These are phyloP conservation scores for Golovinomyces cichoracearum DNA, from an alignment of 2,329 filamentous ascomycete genomes.

Conservation along the genomic window DNA sequence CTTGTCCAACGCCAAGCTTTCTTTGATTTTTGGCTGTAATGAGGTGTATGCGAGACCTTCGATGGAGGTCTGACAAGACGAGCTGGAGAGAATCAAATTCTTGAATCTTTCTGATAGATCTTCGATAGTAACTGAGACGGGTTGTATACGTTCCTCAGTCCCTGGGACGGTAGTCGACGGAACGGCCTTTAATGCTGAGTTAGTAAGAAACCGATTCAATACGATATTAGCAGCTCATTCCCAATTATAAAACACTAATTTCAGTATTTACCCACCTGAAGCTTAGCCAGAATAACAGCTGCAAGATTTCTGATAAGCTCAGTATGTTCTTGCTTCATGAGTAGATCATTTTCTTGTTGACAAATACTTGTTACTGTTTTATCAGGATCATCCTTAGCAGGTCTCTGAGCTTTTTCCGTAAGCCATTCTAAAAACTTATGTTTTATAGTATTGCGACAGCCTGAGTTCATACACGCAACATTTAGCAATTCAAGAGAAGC, in stretches of 20 bases:
- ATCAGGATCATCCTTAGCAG: slow-evolving; percentile 26
- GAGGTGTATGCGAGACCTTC: slow-evolving; percentile 86
- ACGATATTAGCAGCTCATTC: too few species aligned
- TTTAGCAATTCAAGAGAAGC: slow-evolving; percentile 74
- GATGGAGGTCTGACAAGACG: slow-evolving; percentile 42
- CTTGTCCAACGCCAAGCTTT: slow-evolving; percentile 44
- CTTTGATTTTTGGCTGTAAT: slow-evolving; percentile 61
- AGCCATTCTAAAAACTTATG: slow-evolving; percentile 75
- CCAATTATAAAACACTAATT: too few species aligned
- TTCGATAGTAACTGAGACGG: slow-evolving; percentile 34
- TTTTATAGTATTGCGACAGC: slow-evolving; percentile 58
- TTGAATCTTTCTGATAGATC: slow-evolving; percentile 38
- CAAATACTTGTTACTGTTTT: slow-evolving; percentile 6
- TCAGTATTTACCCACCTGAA: slow-evolving; percentile 26
- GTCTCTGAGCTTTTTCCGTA: slow-evolving; percentile 53
- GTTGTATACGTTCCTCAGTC: slow-evolving; percentile 18
- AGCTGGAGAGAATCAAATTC: slow-evolving; percentile 36
- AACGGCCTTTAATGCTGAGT: slow-evolving; percentile 16
- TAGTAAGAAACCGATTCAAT: slow-evolving; percentile 11
- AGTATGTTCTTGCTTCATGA: slow-evolving; percentile 23
- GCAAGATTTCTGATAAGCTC: slow-evolving; percentile 37
- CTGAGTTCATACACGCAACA: slow-evolving; percentile 63
- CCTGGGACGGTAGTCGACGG: slow-evolving; percentile 9
- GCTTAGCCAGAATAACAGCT: slow-evolving; percentile 50
- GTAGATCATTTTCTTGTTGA: slow-evolving; percentile 12